A percentile compares a stretch with the other conserved stretches of the same genome.
Evolutionary conservation across 768 basidiomycete genomes (phyloP).

Genomic region (Mycena sanguinolenta): DNA sequence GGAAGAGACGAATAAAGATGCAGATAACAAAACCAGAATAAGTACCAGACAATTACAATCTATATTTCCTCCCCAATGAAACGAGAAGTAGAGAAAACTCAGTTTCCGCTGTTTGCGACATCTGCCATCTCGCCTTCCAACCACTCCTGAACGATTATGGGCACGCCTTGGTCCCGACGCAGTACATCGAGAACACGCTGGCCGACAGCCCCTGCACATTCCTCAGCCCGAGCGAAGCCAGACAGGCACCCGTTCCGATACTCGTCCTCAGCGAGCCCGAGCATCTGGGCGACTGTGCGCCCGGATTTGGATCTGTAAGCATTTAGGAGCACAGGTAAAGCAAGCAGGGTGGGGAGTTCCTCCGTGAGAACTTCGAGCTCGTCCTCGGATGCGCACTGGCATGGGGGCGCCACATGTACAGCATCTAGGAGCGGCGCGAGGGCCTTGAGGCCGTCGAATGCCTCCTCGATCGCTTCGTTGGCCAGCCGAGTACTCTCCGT

Average conservation of each 20-base stretch:
- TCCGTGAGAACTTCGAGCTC: conserved; percentile 68
- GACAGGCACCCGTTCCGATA: conserved; percentile 78
- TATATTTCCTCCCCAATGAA: conserved; percentile 18
- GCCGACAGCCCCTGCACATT: conserved; percentile 72
- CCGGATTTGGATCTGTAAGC: conserved; percentile 52
- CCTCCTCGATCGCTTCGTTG: conserved; percentile 87
- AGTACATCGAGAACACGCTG: conserved; percentile 69
- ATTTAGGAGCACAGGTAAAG: conserved; percentile 76
- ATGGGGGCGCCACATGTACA: conserved; percentile 44
- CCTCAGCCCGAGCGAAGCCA: conserved; percentile 85
- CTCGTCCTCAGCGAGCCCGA: conserved; percentile 71
- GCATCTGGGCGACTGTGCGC: conserved; percentile 63
- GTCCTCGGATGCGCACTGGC: conserved; percentile 39
- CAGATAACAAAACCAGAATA: conserved; percentile 23
- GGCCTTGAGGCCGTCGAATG: conserved; percentile 73
- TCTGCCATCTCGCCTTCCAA: conserved; percentile 60
- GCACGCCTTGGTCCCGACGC: conserved; percentile 45
- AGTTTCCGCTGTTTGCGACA: conserved; percentile 19
- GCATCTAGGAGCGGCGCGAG: conserved; percentile 71
- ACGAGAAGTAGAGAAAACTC: conserved; percentile 14
- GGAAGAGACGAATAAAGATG: conserved; percentile 9
- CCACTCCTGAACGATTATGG: conserved; percentile 61
- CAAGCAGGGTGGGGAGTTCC: conserved; percentile 81
- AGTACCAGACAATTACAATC: conserved; percentile 16
- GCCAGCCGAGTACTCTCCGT: conserved; percentile 67